These are phyloP conservation scores for Solanum boliviense DNA, from an alignment of 257 asterid species.

Conservation along the genomic window DNA sequence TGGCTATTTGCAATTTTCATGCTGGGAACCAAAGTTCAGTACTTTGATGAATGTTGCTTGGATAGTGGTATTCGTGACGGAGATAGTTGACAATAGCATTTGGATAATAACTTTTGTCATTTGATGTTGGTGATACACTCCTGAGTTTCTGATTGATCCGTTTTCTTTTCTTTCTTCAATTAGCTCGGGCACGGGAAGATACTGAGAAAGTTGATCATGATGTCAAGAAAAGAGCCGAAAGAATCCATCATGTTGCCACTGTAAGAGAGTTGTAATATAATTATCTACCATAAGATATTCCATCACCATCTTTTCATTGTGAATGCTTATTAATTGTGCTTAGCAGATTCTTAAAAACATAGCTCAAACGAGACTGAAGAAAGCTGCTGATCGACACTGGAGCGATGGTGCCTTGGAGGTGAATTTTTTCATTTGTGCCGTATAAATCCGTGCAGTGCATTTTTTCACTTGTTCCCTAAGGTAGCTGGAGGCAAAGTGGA, in stretches of 20 bases:
- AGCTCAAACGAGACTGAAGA: slow-evolving; percentile 75
- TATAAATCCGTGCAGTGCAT: not conserved
- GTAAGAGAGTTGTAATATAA: slow-evolving; percentile 30
- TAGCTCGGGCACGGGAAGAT: slow-evolving; percentile 90
- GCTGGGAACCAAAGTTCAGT: not conserved
- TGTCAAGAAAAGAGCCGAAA: slow-evolving; percentile 82
- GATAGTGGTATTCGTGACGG: not conserved
- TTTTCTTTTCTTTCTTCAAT: slow-evolving; percentile 10
- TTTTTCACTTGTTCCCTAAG: not conserved
- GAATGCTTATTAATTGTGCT: not conserved
- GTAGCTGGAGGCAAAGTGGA: not conserved
- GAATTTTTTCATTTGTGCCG: not conserved
- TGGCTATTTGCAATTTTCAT: not conserved
- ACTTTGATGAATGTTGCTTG: not conserved
- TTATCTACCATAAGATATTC: not conserved
- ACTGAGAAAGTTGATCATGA: slow-evolving; percentile 71
- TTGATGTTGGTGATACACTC: not conserved
- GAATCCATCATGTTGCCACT: slow-evolving; percentile 70
- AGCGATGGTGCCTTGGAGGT: slow-evolving; percentile 72
- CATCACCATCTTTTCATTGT: not conserved
- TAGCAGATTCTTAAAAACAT: slow-evolving; percentile 54
- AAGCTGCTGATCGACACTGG: slow-evolving; percentile 88
- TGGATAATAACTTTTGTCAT: not conserved
- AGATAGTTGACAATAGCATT: not conserved
- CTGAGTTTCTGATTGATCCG: not conserved